Percentiles rank a stretch among this genome's conserved stretches.
These are phyloP conservation scores for Monsonia emarginata DNA, from an alignment of 441 rosid genomes.

Conservation along the genomic window DNA sequence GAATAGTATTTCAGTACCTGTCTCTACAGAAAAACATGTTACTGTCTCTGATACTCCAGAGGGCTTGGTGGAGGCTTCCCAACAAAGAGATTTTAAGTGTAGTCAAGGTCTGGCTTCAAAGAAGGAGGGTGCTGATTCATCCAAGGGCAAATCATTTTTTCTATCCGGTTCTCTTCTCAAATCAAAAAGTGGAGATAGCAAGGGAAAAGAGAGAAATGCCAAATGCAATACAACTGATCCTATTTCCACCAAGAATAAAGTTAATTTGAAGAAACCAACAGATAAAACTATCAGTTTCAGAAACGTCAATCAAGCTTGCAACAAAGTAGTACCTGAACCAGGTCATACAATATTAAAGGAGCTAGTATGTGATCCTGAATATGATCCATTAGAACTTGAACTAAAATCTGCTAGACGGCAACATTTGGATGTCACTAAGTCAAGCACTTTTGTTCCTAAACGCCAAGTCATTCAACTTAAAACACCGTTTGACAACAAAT, in stretches of 20 bases:
- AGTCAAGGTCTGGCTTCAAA: constrained; percentile 26
- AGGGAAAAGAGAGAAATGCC: constrained; percentile 34
- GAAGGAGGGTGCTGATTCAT: constrained; percentile 28
- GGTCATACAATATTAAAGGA: constrained; percentile 40
- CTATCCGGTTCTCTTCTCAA: constrained; percentile 16
- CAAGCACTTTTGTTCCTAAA: constrained; percentile 52
- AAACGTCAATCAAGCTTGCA: constrained; percentile 27
- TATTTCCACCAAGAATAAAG: constrained; percentile 26
- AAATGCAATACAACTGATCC: constrained; percentile 25
- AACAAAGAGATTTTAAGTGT: constrained; percentile 26
- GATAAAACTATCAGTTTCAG: constrained; percentile 25
- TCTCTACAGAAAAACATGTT: constrained; percentile 27
- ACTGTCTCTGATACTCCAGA: constrained; percentile 28
- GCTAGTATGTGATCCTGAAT: constrained; percentile 36
- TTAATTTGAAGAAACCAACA: constrained; percentile 25
- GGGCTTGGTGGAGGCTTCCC: constrained; percentile 26
- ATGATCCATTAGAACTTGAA: constrained; percentile 46
- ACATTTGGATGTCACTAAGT: constrained; percentile 33
- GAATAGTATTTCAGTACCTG: constrained; percentile 25
- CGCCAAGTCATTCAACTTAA: constrained; percentile 90
- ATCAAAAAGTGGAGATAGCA: constrained; percentile 28
- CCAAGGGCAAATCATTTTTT: constrained; percentile 6
- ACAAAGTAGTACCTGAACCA: constrained; percentile 29
- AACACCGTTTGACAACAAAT: constrained; percentile 48
- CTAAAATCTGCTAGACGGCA: constrained; percentile 37